phyloP scores from a whole-genome alignment of 163 green algal species.

The Coccomyxa subellipsoidea region DNA sequence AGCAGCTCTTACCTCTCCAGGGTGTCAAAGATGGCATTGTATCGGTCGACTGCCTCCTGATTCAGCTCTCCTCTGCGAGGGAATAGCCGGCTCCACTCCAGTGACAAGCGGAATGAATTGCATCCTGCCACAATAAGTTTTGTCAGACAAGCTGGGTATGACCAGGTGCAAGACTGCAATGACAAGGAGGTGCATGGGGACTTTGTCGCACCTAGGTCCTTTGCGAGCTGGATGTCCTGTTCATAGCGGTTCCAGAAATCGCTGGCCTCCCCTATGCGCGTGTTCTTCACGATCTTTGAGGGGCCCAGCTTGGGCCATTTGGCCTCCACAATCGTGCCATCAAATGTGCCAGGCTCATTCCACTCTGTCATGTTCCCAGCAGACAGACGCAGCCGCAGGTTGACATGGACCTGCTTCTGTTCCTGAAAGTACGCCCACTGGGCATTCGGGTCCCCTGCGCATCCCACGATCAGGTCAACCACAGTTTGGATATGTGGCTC shows the following conservation, averaged over 20 bases:
- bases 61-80: conserved; percentile 57
- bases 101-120: conserved; percentile 77
- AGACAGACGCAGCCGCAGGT: conserved; percentile 23
- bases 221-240: conserved; percentile 63
- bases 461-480: not conserved
- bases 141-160: too few species aligned
- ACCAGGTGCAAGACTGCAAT: too few species aligned
- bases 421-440: conserved; percentile 36
- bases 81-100: conserved; percentile 81
- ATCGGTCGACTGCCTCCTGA: conserved; percentile 59
- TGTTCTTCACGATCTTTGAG: conserved; percentile 19
- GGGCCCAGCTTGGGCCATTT: conserved; percentile 14
- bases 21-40: conserved; percentile 48
- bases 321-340: not conserved
- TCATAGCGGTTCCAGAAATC: conserved; percentile 62
- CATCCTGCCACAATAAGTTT: conserved; percentile 30
- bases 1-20: conserved; percentile 24
- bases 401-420: conserved; percentile 19
- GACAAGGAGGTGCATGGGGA: not conserved
- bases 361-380: conserved; percentile 8
- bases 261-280: conserved; percentile 24
- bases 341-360: not conserved
- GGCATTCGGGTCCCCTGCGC: conserved; percentile 26
- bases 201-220: conserved; percentile 31
- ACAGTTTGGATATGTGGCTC: too few species aligned